A percentile compares a stretch with the other conserved stretches of the same genome.
These are phyloP conservation scores for Fusarium sarcochroum DNA, from an alignment of 2,329 filamentous ascomycete genomes.

Conservation along the genomic window DNA sequence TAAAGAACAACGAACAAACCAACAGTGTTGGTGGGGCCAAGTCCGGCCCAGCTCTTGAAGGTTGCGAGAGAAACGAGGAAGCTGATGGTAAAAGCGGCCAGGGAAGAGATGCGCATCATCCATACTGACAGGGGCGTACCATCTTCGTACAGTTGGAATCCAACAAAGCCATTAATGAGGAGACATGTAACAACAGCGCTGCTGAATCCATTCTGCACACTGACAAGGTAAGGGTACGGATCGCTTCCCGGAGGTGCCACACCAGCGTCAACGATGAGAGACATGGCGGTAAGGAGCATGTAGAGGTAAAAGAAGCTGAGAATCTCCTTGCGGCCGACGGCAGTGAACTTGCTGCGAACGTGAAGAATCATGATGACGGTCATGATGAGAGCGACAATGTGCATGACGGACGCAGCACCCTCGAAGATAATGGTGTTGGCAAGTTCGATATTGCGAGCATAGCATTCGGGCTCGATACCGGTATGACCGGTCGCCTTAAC, in stretches of 20 bases:
- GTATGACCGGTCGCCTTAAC: constrained; percentile 75
- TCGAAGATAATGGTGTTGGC: constrained; percentile 99
- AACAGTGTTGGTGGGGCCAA: constrained; percentile 87
- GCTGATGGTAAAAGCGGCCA: constrained; percentile 86
- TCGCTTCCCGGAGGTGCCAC: constrained; percentile 86
- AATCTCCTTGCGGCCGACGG: constrained; percentile 82
- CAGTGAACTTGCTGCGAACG: constrained; percentile 97
- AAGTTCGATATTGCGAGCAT: constrained; percentile 93
- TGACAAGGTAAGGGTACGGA: constrained; percentile 92
- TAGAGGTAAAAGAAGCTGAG: constrained; percentile 98
- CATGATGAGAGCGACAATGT: constrained; percentile 92
- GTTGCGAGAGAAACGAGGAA: constrained; percentile 91
- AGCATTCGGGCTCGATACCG: constrained; percentile 91
- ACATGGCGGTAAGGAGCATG: constrained; percentile 89
- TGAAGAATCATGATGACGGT: constrained; percentile 98
- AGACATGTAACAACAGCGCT: constrained; percentile 91
- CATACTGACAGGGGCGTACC: constrained; percentile 94
- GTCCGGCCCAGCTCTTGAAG: constrained; percentile 91
- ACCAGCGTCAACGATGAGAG: constrained; percentile 91
- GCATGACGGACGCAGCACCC: constrained; percentile 89
- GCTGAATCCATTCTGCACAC: constrained; percentile 85
- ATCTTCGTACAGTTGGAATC: constrained; percentile 98
- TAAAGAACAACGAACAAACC: constrained; percentile 94
- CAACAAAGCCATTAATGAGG: constrained; percentile 97
- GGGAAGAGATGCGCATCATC: constrained; percentile 85